Evolutionary conservation across 805 yeast species (phyloP).

Genomic region (Cyberlindnera galapagoensis): DNA sequence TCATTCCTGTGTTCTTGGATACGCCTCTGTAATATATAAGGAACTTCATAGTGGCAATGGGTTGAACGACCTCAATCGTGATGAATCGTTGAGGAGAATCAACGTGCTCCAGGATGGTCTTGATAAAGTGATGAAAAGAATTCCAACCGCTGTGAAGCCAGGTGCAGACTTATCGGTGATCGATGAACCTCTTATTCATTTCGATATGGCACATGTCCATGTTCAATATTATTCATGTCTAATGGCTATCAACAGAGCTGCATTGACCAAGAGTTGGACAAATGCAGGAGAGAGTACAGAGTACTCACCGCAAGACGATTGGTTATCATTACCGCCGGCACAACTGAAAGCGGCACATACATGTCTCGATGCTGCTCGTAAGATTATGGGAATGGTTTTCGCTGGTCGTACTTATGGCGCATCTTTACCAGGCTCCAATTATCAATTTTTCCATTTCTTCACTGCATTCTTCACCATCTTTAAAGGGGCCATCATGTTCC

Average conservation of each 20-base stretch:
- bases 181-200: slow-evolving; percentile 4
- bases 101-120: slow-evolving; percentile 12
- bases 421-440: slow-evolving; percentile 8
- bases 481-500: slow-evolving; percentile 19
- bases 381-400: slow-evolving; percentile 4
- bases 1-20: slow-evolving; percentile 6
- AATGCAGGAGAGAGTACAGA: not conserved
- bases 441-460: slow-evolving; percentile 14
- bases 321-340: slow-evolving; percentile 3
- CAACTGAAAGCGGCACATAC: slow-evolving; percentile 10
- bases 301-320: not conserved
- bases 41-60: slow-evolving; percentile 18
- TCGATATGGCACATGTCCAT: slow-evolving; percentile 14
- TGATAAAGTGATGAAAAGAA: slow-evolving; percentile 8
- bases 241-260: slow-evolving; percentile 23
- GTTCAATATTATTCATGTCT: slow-evolving; percentile 15
- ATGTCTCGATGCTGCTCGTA: slow-evolving; percentile 21
- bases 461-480: slow-evolving; percentile 22
- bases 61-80: slow-evolving; percentile 9
- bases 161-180: slow-evolving; percentile 2
- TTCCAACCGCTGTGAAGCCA: slow-evolving; percentile 14
- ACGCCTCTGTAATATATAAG: slow-evolving; percentile 14
- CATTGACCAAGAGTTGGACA: slow-evolving; percentile 21
- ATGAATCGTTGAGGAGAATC: slow-evolving; percentile 15
- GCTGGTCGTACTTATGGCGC: slow-evolving; percentile 5